These are phyloP conservation scores for Fragaria iinumae DNA, from an alignment of 306 rosid genomes.

Conservation along the genomic window DNA sequence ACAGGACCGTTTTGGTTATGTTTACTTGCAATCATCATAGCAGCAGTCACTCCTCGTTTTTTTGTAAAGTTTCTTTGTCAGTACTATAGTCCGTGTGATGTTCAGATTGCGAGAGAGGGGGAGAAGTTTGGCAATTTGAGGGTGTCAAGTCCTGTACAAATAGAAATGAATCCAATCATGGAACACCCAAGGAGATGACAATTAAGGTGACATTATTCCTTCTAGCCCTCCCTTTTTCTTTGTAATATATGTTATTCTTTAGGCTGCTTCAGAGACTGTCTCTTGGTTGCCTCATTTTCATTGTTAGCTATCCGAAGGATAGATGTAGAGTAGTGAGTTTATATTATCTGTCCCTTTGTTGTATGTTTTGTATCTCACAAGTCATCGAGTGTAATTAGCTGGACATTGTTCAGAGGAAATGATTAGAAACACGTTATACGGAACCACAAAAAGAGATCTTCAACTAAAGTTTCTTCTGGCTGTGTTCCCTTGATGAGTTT, in stretches of 20 bases:
- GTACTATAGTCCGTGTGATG: constrained; percentile 59
- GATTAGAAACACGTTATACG: neutral
- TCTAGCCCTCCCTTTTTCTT: constrained; percentile 19
- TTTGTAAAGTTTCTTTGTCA: constrained; percentile 53
- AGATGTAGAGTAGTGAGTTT: constrained; percentile 28
- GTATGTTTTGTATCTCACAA: constrained; percentile 26
- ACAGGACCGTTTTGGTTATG: constrained; percentile 62
- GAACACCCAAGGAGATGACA: constrained; percentile 38
- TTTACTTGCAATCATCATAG: constrained; percentile 52
- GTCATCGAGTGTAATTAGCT: constrained; percentile 47
- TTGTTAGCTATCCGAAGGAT: constrained; percentile 69
- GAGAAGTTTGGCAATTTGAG: constrained; percentile 51
- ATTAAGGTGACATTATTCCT: constrained; percentile 22
- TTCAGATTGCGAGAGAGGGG: constrained; percentile 79
- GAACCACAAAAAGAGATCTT: neutral
- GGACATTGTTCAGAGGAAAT: constrained; percentile 12
- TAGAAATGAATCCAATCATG: constrained; percentile 69
- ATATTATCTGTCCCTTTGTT: constrained; percentile 8
- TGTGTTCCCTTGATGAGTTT: constrained; percentile 3
- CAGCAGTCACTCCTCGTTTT: constrained; percentile 70
- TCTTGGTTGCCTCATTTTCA: constrained; percentile 43
- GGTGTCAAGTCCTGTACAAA: constrained; percentile 46
- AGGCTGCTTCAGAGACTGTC: constrained; percentile 53
- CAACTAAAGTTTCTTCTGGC: neutral
- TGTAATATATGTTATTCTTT: constrained; percentile 67